Conservation (phyloP, 148 eudicot genomes). For the Amaranthus hypochondriacus region DNA sequence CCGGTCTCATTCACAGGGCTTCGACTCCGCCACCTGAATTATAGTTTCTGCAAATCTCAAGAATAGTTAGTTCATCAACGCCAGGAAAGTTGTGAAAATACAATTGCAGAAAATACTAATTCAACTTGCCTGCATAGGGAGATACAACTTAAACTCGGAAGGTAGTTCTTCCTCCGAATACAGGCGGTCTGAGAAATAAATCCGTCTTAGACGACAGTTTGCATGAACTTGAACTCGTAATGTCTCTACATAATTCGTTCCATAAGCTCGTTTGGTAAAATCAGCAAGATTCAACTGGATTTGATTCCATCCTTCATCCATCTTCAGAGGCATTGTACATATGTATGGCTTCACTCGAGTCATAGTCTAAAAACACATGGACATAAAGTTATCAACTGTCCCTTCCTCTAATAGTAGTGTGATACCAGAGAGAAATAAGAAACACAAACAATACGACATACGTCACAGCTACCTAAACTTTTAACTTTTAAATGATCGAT, state of each 20-base stretch:
- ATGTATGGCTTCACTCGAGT: constrained; percentile 96
- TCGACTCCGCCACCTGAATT: constrained; percentile 8
- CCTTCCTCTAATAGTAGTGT: neutral
- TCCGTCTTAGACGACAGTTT: constrained; percentile 87
- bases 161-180: constrained; percentile 98
- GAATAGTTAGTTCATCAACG: neutral
- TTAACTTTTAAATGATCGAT: too few relatives aligned
- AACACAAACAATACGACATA: neutral
- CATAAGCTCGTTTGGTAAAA: constrained; percentile 91
- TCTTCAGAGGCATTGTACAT: constrained; percentile 95
- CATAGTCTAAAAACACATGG: constrained; percentile 46
- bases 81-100: neutral
- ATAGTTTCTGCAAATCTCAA: constrained; percentile 25
- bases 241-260: constrained; percentile 95
- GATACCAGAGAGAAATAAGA: neutral
- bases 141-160: constrained; percentile 93
- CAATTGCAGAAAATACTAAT: neutral
- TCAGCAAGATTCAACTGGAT: constrained; percentile 93
- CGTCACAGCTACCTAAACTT: neutral
- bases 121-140: constrained; percentile 81
- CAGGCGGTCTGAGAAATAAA: constrained; percentile 93
- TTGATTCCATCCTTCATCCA: constrained; percentile 99
- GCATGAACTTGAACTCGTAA: constrained; percentile 98
- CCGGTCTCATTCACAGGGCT: neutral
- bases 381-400: constrained; percentile 4